Evolutionary conservation across 139 green algal genomes (phyloP).

Genomic region (Micractinium sp.): DNA sequence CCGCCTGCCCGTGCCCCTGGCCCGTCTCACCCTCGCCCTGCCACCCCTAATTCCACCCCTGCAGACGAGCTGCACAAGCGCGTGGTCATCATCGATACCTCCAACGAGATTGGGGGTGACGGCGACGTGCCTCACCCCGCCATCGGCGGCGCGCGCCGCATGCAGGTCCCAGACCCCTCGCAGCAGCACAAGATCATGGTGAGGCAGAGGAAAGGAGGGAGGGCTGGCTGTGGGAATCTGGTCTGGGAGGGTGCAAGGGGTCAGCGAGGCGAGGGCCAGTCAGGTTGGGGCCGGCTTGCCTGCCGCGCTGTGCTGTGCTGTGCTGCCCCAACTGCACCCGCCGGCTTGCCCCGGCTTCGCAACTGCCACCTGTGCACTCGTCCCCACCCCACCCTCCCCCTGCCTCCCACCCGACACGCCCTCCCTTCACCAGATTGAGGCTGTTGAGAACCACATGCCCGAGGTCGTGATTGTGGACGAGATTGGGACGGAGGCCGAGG

Average conservation of each 20-base stretch:
- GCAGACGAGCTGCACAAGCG: slow-evolving; percentile 42
- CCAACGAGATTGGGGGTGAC: slow-evolving; percentile 93
- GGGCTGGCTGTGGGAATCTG: not conserved
- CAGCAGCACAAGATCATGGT: slow-evolving; percentile 95
- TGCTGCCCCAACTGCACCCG: not conserved
- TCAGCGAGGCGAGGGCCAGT: not conserved
- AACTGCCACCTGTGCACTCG: not conserved
- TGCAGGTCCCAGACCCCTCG: slow-evolving; percentile 93
- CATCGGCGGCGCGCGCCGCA: slow-evolving; percentile 91
- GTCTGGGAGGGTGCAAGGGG: not conserved
- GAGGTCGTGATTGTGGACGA: slow-evolving; percentile 89
- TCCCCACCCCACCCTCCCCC: not conserved
- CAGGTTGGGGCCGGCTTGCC: not conserved
- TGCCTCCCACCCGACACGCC: not conserved
- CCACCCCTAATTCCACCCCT: not conserved
- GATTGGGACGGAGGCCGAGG: slow-evolving; percentile 96
- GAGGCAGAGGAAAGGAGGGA: not conserved
- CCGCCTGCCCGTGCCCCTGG: too few species aligned
- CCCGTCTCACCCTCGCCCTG: not conserved
- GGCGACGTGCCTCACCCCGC: slow-evolving; percentile 93
- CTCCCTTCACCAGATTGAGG: slow-evolving; percentile 85
- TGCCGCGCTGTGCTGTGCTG: too few species aligned
- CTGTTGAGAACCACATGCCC: slow-evolving; percentile 97
- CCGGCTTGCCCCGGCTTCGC: not conserved
- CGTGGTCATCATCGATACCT: slow-evolving; percentile 82